A percentile compares a stretch with the other conserved stretches of the same genome.
phyloP scores from a whole-genome alignment of 352 stramenopile genomes.

The Plasmopara viticola region DNA sequence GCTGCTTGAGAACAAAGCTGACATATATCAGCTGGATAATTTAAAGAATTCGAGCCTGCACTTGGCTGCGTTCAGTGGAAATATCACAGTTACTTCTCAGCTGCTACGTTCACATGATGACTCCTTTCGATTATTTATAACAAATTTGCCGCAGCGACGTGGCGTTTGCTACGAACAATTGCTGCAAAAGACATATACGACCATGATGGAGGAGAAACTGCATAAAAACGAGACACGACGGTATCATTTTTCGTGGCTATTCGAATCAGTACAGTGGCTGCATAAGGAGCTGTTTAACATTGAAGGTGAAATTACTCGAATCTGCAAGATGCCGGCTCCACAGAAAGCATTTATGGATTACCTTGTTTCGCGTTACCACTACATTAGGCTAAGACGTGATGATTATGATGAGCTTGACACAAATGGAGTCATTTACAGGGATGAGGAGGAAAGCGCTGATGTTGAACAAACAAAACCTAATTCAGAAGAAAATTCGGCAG shows the following conservation, averaged over 20 bases:
- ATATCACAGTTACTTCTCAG: conserved; percentile 27
- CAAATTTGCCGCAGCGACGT: conserved; percentile 25
- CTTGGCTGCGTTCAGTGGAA: conserved; percentile 55
- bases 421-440: neutral
- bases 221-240: conserved; percentile 54
- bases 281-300: conserved; percentile 30
- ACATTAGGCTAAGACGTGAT: neutral
- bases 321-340: conserved; percentile 22
- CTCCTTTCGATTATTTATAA: conserved; percentile 38
- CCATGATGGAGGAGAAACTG: conserved; percentile 51
- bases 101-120: conserved; percentile 49
- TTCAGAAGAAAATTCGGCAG: conserved; percentile 30
- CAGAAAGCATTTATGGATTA: conserved; percentile 43
- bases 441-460: conserved; percentile 21
- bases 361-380: conserved; percentile 38
- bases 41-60: conserved; percentile 66
- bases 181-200: conserved; percentile 34
- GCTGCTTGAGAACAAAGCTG: conserved; percentile 35
- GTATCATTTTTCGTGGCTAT: conserved; percentile 59
- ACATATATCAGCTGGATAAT: conserved; percentile 46
- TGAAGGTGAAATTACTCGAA: conserved; percentile 7
- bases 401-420: no score
- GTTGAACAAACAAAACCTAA: conserved; percentile 22
- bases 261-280: conserved; percentile 43
- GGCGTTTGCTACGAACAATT: conserved; percentile 30